Evolutionary conservation across 768 basidiomycete genomes (phyloP).

Genomic region (Russula abietina): DNA sequence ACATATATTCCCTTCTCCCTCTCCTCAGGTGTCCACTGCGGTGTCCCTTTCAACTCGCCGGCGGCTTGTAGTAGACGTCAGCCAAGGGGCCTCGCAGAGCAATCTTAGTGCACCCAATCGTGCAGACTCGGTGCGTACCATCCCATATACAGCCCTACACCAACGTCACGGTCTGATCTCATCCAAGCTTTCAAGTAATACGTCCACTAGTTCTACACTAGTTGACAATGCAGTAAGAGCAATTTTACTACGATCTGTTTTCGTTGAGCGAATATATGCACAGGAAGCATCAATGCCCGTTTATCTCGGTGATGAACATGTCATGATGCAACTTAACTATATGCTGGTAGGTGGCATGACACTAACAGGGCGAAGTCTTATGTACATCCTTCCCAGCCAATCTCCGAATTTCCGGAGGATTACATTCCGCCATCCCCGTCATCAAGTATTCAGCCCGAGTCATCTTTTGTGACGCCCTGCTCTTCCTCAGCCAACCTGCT

Average conservation of each 20-base stretch:
- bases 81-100: slow-evolving; percentile 2
- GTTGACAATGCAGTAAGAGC: slow-evolving; percentile 21
- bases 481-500: slow-evolving; percentile 21
- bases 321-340: slow-evolving; percentile 24
- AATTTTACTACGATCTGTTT: neutral
- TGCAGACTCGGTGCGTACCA: slow-evolving; percentile 21
- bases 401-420: slow-evolving; percentile 23
- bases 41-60: slow-evolving; percentile 8
- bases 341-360: slow-evolving; percentile 17
- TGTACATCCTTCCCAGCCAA: slow-evolving; percentile 18
- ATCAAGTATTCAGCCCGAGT: slow-evolving; percentile 24
- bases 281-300: slow-evolving; percentile 12
- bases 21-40: slow-evolving; percentile 1
- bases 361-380: slow-evolving; percentile 1
- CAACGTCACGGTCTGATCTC: slow-evolving; percentile 1
- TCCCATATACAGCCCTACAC: neutral
- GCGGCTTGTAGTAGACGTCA: slow-evolving; percentile 18
- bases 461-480: slow-evolving; percentile 20
- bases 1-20: neutral
- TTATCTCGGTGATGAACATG: slow-evolving; percentile 20
- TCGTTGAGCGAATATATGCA: neutral
- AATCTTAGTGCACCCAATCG: slow-evolving; percentile 20
- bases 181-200: slow-evolving; percentile 19
- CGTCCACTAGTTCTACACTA: slow-evolving; percentile 23
- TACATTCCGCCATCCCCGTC: slow-evolving; percentile 26